Base-by-base conservation (phyloP, 2,329 filamentous ascomycete genomes). In the Fusarium ramigenum region DNA sequence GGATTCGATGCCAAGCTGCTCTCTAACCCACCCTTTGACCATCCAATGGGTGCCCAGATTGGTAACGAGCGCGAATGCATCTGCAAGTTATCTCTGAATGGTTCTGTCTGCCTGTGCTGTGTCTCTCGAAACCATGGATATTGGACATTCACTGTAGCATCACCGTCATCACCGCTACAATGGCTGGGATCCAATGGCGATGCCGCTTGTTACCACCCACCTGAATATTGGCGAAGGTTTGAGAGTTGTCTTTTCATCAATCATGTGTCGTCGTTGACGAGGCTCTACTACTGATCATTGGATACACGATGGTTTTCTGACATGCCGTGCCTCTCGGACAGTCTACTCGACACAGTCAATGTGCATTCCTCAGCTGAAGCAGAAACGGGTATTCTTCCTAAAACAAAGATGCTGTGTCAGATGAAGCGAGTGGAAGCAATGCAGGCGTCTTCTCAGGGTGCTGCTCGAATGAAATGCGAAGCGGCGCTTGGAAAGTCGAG, bases 61-160 rank as follows among this genome's bases (percentile, higher is more conserved):
- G 76, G 76, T 68, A 77, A 78, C 77, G 75, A 75, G 70, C 75
- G 76, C 76, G 77, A 76, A 73, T 70, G 70, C 62, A 64, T 57
- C 65, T 53, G 44, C 39, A 60, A 42, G 50, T 40, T 60, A 46
- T 58, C 39, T 60, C 47, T 54, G 47, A 54, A 53, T 47, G 46
- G 46, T 39, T 60, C 44, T 49, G 49, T 52, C 52, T 43, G 49
- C 34, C 52, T 43, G 42, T 39, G 39, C 34, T 52, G 25, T 67
- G 44, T 61, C 40, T 63, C 44, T 50, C 37, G 47, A 68, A 50
- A 50, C 42, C 44, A 42, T 40, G 42, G 34, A 23, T 28, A 42
- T 21, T 58, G 52, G 34, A 32, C 40, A 49, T 68, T 42, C 40
- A 62, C 54, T 42, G 63, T 73, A 70, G 63, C 70, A 71, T 72